Evolutionary conservation across 2,329 filamentous ascomycete species (phyloP).

Genomic region (Atkinsonella texensis): DNA sequence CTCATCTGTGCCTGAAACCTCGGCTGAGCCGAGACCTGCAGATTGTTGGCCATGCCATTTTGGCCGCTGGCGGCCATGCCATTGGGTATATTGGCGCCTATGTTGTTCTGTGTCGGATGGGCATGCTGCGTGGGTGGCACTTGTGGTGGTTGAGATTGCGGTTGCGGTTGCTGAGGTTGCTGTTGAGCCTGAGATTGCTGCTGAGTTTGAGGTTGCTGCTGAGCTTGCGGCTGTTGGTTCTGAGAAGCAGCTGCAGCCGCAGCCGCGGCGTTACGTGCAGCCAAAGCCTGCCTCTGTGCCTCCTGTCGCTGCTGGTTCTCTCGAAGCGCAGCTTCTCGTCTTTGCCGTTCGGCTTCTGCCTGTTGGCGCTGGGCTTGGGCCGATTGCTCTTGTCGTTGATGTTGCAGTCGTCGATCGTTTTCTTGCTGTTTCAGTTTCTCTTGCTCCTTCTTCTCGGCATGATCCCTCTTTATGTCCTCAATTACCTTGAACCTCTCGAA

Average conservation of each 20-base stretch:
- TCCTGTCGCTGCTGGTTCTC: constrained; percentile 26
- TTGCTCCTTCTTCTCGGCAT: constrained; percentile 63
- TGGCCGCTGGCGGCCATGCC: constrained; percentile 18
- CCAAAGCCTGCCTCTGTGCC: constrained; percentile 22
- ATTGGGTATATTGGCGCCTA: constrained; percentile 27
- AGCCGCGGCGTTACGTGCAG: constrained; percentile 13
- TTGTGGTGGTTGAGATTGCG: not conserved
- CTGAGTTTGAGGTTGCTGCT: constrained; percentile 3
- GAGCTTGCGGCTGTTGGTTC: constrained; percentile 11
- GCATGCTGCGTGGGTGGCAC: constrained; percentile 20
- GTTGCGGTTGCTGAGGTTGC: constrained; percentile 2
- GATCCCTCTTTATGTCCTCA: constrained; percentile 68
- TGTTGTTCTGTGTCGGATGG: constrained; percentile 25
- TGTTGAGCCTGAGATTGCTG: not conserved
- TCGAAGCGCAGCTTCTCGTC: constrained; percentile 23
- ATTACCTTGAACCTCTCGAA: constrained; percentile 91
- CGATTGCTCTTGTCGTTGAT: constrained; percentile 30
- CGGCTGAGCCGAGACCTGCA: constrained; percentile 28
- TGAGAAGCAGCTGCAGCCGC: constrained; percentile 15
- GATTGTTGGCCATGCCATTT: constrained; percentile 26
- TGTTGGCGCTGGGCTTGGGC: constrained; percentile 34
- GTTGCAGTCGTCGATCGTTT: constrained; percentile 40
- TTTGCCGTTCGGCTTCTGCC: constrained; percentile 29
- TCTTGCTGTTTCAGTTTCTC: constrained; percentile 60
- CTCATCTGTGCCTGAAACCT: constrained; percentile 45